phyloP scores from a whole-genome alignment of 768 basidiomycete species.

The Xanthoconium stramineum region DNA sequence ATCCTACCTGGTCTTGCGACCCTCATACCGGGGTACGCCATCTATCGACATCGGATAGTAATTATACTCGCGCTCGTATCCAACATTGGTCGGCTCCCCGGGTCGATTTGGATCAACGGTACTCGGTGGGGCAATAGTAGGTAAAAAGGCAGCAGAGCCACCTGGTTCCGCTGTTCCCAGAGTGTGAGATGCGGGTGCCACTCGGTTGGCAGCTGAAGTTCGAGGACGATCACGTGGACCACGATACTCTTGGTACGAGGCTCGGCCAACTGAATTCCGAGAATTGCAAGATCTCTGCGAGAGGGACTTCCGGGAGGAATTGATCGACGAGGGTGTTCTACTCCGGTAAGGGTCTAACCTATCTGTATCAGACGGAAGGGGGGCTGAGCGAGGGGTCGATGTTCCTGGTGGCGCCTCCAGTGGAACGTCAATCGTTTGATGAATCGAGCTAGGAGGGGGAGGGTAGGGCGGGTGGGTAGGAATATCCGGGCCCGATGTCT shows the following conservation, averaged over 20 bases:
- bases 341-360: constrained; percentile 1
- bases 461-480: not conserved
- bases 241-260: constrained; percentile 20
- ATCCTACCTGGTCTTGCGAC: constrained; percentile 10
- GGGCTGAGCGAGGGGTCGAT: not conserved
- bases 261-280: constrained; percentile 17
- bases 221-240: constrained; percentile 14
- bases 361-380: not conserved
- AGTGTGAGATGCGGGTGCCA: not conserved
- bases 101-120: constrained; percentile 4
- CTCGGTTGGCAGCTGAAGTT: constrained; percentile 1
- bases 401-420: not conserved
- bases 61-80: constrained; percentile 6
- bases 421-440: too few species aligned
- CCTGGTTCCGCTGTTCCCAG: not conserved
- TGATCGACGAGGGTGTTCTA: constrained; percentile 7
- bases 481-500: not conserved
- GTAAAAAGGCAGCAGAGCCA: not conserved
- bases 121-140: constrained; percentile 7
- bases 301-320: constrained; percentile 13
- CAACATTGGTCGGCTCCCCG: not conserved
- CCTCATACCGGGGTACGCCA: constrained; percentile 7
- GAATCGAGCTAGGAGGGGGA: not conserved
- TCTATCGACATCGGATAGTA: constrained; percentile 16
- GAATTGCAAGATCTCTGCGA: constrained; percentile 16